Base-by-base conservation (phyloP, 1,284 basidiomycete genomes). In the Taiwanofungus camphoratus region DNA sequence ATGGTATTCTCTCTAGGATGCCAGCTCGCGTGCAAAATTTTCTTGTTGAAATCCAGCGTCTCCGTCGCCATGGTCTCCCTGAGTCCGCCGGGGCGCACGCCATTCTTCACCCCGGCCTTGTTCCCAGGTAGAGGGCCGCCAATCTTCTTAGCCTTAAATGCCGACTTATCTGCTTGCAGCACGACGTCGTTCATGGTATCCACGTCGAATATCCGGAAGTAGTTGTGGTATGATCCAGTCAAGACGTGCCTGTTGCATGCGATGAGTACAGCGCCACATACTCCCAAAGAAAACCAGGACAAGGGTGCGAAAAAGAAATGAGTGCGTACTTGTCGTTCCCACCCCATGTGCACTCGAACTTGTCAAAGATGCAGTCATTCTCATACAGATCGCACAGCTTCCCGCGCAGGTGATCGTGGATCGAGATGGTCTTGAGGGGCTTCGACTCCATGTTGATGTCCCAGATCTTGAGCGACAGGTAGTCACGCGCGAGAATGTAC, bases 341-440 rank as follows among this genome's bases (percentile, higher is more conserved):
- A 53, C 89, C 88, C 82, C 92, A 96, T 21, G 91, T 87, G 63
- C 93, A 96, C 68, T 97, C 96, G 56, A 99, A 99, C 69, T 99
- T 99, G 76, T 99, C 96, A 65, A 99, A 99, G 64, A 99, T 99
- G 67, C 95, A 98, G 64, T 99, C 96, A 62, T 99, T 99, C 72
- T 99, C 96, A 64, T 99, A 99, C 51, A 99, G 69, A 65, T 99
- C 96, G 67, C 96, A 99, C 9, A 99, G 79, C 67, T 99, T 99
- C 46, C 91, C 89, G 42, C 95, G 85, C 32, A 99, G 75, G 66
- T 99, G 96, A 58, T 99, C 96, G 61, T 99, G 96, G 56, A 99
- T 99, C 44, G 92, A 90, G 65, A 99, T 99, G 5, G 94, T 98
- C 73, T 96, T 96, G 50, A 99, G 71, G 3, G 96, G 96, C 61